Evolutionary conservation across 352 stramenopile species (phyloP).

Genomic region (Globisporangium lucens): DNA sequence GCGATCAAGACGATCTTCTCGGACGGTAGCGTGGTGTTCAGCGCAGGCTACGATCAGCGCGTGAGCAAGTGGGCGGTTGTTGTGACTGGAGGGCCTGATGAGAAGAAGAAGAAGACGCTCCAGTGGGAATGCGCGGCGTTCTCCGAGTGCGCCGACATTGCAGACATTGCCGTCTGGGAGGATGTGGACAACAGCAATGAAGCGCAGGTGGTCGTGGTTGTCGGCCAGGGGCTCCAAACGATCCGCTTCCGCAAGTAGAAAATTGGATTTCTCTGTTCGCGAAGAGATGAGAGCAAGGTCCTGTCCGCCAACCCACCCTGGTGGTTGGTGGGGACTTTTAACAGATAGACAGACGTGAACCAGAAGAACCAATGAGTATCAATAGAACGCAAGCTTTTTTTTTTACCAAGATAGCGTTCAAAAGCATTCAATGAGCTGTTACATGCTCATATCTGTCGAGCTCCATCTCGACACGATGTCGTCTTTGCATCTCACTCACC

Average conservation of each 20-base stretch:
- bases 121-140: conserved; percentile 61
- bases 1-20: conserved; percentile 71
- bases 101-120: conserved; percentile 18
- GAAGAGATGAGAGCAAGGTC: not conserved
- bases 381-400: no score
- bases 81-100: not conserved
- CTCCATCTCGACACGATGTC: no score
- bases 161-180: conserved; percentile 45
- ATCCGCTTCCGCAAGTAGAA: conserved; percentile 35
- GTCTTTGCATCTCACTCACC: no score
- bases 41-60: conserved; percentile 83
- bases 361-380: no score
- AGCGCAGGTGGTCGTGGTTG: conserved; percentile 43
- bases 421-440: no score
- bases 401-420: no score
- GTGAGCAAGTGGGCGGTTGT: conserved; percentile 65
- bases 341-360: no score
- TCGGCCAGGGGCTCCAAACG: conserved; percentile 77
- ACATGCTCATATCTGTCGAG: no score
- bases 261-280: not conserved
- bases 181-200: not conserved
- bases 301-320: not conserved
- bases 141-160: conserved; percentile 81
- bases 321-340: no score
- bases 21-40: conserved; percentile 44